phyloP scores from a whole-genome alignment of 495 filamentous ascomycete species.

The Bathelium albidoporum region DNA sequence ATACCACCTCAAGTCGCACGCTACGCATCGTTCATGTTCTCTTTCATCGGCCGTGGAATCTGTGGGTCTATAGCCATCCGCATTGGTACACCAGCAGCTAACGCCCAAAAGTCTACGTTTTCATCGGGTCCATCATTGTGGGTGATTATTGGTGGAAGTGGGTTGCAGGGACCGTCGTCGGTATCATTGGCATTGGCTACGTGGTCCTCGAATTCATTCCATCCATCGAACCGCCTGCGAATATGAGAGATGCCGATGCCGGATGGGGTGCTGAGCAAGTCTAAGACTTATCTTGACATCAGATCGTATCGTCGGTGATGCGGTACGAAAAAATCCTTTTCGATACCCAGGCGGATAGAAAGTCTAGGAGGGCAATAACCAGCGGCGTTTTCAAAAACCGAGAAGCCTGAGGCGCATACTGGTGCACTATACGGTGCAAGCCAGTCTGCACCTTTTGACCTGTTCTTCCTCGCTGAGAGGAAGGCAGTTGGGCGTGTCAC shows the following conservation, averaged over 20 bases:
- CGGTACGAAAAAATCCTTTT: neutral
- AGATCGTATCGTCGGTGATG: neutral
- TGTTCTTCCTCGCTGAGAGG: neutral
- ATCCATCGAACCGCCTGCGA: conserved; percentile 91
- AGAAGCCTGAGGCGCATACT: neutral
- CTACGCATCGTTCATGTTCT: conserved; percentile 96
- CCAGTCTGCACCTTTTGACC: neutral
- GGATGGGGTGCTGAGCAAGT: conserved; percentile 91
- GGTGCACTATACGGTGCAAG: neutral
- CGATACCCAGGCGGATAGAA: neutral
- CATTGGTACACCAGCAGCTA: conserved; percentile 10
- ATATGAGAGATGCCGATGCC: conserved; percentile 87
- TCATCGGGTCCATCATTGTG: conserved; percentile 76
- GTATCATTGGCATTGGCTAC: conserved; percentile 30
- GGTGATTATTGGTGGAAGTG: conserved; percentile 40
- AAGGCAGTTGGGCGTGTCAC: neutral
- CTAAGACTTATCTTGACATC: conserved; percentile 32
- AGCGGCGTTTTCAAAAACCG: neutral
- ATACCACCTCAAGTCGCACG: conserved; percentile 84
- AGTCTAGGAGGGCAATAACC: neutral
- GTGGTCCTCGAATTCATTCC: conserved; percentile 84
- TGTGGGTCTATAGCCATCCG: conserved; percentile 53
- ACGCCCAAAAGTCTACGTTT: conserved; percentile 72
- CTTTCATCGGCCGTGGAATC: conserved; percentile 86
- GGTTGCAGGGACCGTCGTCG: conserved; percentile 28